phyloP scores from a whole-genome alignment of 768 basidiomycete genomes.

The Boletus sp. region DNA sequence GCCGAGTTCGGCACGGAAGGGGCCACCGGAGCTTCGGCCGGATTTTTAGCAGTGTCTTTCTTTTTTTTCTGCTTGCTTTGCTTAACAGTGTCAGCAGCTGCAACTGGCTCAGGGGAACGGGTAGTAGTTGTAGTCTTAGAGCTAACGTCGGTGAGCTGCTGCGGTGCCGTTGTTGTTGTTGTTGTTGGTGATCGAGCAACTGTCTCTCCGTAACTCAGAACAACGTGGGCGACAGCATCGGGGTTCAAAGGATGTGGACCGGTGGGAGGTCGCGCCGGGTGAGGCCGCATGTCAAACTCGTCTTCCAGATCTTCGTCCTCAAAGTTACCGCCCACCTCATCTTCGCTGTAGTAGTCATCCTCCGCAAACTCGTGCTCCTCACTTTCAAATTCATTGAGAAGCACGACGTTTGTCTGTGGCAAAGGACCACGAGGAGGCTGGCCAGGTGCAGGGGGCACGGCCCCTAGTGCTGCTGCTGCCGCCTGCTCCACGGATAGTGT shows the following conservation, averaged over 20 bases:
- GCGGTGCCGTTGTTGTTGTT: slow-evolving; percentile 5
- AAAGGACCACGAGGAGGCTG: slow-evolving; percentile 33
- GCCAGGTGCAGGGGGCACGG: slow-evolving; percentile 29
- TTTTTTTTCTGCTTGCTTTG: slow-evolving; percentile 48
- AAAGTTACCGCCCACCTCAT: slow-evolving; percentile 43
- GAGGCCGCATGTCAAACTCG: slow-evolving; percentile 30
- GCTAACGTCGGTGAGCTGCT: slow-evolving; percentile 16
- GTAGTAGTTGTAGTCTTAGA: slow-evolving; percentile 31
- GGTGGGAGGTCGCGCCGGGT: slow-evolving; percentile 19
- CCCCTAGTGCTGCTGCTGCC: slow-evolving; percentile 35
- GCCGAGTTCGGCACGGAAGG: slow-evolving; percentile 30
- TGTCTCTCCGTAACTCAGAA: slow-evolving; percentile 41
- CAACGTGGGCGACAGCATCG: slow-evolving; percentile 37
- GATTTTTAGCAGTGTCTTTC: slow-evolving; percentile 26
- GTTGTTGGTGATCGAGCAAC: slow-evolving; percentile 12
- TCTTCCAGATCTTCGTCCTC: slow-evolving; percentile 38
- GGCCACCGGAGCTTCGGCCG: slow-evolving; percentile 26
- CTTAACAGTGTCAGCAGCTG: slow-evolving; percentile 18
- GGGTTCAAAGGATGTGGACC: slow-evolving; percentile 18
- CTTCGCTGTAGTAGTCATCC: slow-evolving; percentile 48
- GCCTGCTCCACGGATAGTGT: slow-evolving; percentile 50
- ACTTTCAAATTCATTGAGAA: slow-evolving; percentile 38
- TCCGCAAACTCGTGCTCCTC: slow-evolving; percentile 38
- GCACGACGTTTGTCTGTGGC: slow-evolving; percentile 36
- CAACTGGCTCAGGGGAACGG: slow-evolving; percentile 22